Evolutionary conservation across 495 filamentous ascomycete genomes (phyloP), one percentile per base, ranked within the genome.

Genomic region (Usnea hakonensis): DNA sequence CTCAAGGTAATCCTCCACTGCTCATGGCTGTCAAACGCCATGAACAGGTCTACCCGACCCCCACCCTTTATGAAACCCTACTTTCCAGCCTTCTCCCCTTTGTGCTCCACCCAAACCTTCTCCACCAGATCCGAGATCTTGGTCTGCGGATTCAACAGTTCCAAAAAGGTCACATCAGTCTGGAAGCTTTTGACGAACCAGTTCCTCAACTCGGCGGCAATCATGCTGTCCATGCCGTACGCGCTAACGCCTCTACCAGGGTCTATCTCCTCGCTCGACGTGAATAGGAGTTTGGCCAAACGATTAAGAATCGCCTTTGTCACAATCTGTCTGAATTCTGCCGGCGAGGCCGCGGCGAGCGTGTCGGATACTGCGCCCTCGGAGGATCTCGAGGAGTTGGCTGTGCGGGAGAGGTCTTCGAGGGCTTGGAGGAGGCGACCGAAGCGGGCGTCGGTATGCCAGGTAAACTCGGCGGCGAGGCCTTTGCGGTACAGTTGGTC

Each of bases 171-270:
- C 13, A 73, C 65, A 3, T 69, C 60, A 14, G 57, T 48, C 21
- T 54, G 55, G 1, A 72, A 58, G 8, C 65, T 64, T 32, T 57
- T n/a, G n/a, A 40, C 38, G 46, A 73, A 68, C 73, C 70, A 75
- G 50, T 69, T 75, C 23, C 72, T 55, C 38, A 75, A 55, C 59
- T 75, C 72, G 3, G 64, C 71, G 21, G 74, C 67, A 44, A 73
- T 67, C 28, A 76, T 35, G 55, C 71, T 74, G 55, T 76, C 73
- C 7, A 76, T 63, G 8, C 72, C 74, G 43, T 71, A 62, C 7
- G 64, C 57, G 5, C 69, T 66, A 7, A 76, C 65, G 0, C 64
- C 26, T 58, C 68, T 70, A 3, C 11, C 23, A 19, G 66, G 55
- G 52, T 76, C 40, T 1, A 75, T 33, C 3, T 21, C 52, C 38